Percentiles rank a stretch among this genome's conserved stretches.
Evolutionary conservation across 805 yeast genomes (phyloP).

Genomic region (Candida caryicola): DNA sequence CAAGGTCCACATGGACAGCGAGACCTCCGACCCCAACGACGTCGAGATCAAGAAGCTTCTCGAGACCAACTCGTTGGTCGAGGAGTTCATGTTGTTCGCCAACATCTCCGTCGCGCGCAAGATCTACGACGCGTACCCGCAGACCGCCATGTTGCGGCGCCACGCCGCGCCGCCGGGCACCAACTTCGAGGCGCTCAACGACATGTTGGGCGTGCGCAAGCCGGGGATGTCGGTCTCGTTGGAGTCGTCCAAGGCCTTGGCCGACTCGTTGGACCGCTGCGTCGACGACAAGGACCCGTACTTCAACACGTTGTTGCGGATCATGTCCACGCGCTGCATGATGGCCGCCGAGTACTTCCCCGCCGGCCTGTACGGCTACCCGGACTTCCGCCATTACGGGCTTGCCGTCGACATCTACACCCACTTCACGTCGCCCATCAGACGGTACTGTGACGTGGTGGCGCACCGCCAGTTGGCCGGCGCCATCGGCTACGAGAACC

Average conservation of each 20-base stretch:
- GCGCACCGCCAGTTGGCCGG: conserved; percentile 98
- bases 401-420: conserved; percentile 96
- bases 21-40: conserved; percentile 93
- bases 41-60: conserved; percentile 85
- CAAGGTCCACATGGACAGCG: conserved; percentile 94
- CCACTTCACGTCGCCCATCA: conserved; percentile 96
- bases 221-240: conserved; percentile 65
- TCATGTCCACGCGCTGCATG: conserved; percentile 98
- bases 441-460: conserved; percentile 96
- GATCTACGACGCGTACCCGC: conserved; percentile 91
- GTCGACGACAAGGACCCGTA: conserved; percentile 80
- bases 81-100: conserved; percentile 97
- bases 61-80: conserved; percentile 94
- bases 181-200: conserved; percentile 85
- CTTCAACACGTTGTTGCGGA: conserved; percentile 89
- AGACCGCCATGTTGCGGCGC: conserved; percentile 96
- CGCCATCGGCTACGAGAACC: conserved; percentile 90
- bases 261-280: conserved; percentile 90
- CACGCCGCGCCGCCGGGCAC: conserved; percentile 97
- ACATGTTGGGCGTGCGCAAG: conserved; percentile 80
- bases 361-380: conserved; percentile 82
- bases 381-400: conserved; percentile 95
- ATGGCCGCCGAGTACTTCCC: conserved; percentile 98
- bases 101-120: conserved; percentile 93
- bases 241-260: conserved; percentile 86